Evolutionary conservation across 2,329 filamentous ascomycete species (phyloP).

Genomic region (Phialophora expanda): DNA sequence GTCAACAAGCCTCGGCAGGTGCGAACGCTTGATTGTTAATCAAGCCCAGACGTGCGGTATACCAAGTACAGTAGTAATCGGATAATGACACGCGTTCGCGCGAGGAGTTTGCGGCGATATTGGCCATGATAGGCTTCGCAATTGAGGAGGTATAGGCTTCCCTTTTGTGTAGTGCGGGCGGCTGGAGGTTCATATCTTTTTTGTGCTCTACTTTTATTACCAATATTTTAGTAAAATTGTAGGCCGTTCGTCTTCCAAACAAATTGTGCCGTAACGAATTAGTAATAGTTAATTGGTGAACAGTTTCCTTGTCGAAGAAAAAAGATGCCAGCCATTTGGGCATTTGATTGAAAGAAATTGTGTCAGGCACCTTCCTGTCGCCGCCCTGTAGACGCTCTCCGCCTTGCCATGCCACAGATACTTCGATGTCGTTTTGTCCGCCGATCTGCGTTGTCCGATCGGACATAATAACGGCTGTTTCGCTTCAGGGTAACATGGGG

Average conservation of each 20-base stretch:
- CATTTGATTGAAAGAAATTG: neutral
- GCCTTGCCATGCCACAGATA: neutral
- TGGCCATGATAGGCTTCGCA: neutral
- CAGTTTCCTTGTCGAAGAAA: no score
- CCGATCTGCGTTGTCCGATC: neutral
- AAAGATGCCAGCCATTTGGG: no score
- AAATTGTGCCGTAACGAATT: no score
- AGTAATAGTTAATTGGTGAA: no score
- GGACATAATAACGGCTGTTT: no score
- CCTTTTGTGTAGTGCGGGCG: neutral
- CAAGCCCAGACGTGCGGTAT: neutral
- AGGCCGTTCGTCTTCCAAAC: no score
- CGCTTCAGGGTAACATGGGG: no score
- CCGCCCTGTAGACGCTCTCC: neutral
- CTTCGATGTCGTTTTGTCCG: neutral
- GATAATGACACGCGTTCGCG: neutral
- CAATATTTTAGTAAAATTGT: no score
- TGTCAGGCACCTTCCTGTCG: neutral
- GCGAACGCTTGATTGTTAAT: conserved; percentile 8
- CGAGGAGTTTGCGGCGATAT: neutral
- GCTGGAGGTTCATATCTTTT: no score
- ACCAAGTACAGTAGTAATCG: neutral
- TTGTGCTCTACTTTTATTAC: no score
- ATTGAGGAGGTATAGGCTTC: neutral
- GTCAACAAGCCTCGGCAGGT: neutral